Evolutionary conservation across 2,329 filamentous ascomycete species (phyloP).

Genomic region (Diaporthe amygdali): DNA sequence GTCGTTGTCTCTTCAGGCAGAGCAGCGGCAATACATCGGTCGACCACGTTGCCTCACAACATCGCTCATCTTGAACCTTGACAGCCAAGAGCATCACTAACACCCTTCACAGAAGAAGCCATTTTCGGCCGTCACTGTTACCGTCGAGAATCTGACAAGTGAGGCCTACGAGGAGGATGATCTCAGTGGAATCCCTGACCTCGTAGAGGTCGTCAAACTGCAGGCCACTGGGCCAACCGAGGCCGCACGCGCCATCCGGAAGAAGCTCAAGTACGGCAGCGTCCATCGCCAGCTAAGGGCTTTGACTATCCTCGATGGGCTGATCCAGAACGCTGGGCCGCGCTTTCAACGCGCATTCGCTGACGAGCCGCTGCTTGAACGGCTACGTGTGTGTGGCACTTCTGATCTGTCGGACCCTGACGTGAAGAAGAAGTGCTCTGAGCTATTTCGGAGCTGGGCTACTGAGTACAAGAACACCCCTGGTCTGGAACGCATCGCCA

Average conservation of each 20-base stretch:
- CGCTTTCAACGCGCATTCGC: constrained; percentile 87
- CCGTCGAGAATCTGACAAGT: constrained; percentile 87
- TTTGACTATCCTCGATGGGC: constrained; percentile 85
- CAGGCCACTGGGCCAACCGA: constrained; percentile 87
- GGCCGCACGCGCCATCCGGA: constrained; percentile 88
- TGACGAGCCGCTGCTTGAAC: constrained; percentile 90
- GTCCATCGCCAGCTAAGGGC: constrained; percentile 91
- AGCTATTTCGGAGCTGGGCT: constrained; percentile 87
- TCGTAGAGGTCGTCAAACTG: constrained; percentile 92
- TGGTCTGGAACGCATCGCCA: constrained; percentile 81
- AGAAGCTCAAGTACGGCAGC: constrained; percentile 98
- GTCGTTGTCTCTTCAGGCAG: background rate
- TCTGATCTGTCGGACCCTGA: constrained; percentile 83
- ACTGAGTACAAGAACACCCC: constrained; percentile 79
- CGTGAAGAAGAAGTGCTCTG: constrained; percentile 87
- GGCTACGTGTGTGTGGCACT: constrained; percentile 84
- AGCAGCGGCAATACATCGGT: background rate
- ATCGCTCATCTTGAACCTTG: background rate
- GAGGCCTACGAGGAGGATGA: constrained; percentile 92
- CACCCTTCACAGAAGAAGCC: constrained; percentile 71
- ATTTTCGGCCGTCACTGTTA: constrained; percentile 91
- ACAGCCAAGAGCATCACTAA: background rate
- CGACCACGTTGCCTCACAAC: background rate
- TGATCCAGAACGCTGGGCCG: constrained; percentile 92
- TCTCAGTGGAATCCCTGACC: constrained; percentile 86